These are phyloP conservation scores for Volvariella surrecta DNA, from an alignment of 1,284 basidiomycete species.

Conservation along the genomic window DNA sequence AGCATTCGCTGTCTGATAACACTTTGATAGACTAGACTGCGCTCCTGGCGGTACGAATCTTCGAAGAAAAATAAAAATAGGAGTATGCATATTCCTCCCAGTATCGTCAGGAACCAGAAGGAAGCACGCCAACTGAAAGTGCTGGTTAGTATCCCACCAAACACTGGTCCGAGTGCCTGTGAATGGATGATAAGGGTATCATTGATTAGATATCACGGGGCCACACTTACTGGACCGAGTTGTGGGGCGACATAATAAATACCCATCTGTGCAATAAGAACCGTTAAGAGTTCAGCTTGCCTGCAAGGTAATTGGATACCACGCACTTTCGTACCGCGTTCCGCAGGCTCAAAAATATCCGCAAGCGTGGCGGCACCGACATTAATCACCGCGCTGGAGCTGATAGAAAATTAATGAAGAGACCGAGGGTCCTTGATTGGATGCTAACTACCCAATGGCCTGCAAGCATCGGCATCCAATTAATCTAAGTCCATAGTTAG, in stretches of 20 bases:
- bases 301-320: neutral
- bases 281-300: neutral
- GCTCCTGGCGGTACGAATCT: conserved; percentile 68
- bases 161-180: conserved; percentile 47
- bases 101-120: conserved; percentile 63
- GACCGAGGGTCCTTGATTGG: neutral
- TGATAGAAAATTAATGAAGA: conserved; percentile 19
- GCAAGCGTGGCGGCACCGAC: conserved; percentile 79
- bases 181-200: no score
- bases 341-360: conserved; percentile 73
- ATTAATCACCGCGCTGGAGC: conserved; percentile 68
- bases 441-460: conserved; percentile 62
- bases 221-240: conserved; percentile 34
- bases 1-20: conserved; percentile 25
- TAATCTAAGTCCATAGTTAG: conserved; percentile 27
- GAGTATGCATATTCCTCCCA: conserved; percentile 39
- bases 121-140: conserved; percentile 58
- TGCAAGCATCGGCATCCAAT: conserved; percentile 70
- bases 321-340: conserved; percentile 59
- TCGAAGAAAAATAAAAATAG: conserved; percentile 54
- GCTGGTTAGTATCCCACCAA: conserved; percentile 52
- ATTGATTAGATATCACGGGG: neutral
- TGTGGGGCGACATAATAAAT: conserved; percentile 62
- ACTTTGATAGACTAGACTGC: conserved; percentile 61
- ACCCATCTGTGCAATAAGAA: conserved; percentile 44